A percentile compares a stretch with the other conserved stretches of the same genome.
Evolutionary conservation across 495 filamentous ascomycete genomes (phyloP).

Genomic region (Astrothelium macrocarpum): DNA sequence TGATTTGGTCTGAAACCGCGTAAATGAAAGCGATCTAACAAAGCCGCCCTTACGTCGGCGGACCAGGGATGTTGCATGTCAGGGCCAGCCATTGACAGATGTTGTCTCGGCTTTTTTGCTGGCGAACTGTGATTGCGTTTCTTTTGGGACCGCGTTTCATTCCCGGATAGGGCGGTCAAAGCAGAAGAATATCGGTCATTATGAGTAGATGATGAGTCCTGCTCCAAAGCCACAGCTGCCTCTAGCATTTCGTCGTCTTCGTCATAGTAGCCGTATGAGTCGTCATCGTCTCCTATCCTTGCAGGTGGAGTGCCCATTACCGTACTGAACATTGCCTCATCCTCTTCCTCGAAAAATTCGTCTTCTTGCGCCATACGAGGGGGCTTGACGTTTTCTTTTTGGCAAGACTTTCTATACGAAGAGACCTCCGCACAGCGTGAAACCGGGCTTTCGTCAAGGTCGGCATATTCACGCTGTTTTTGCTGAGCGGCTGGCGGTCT

Average conservation of each 20-base stretch:
- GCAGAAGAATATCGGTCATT: no score
- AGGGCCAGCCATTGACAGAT: conserved; percentile 12
- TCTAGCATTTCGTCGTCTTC: conserved; percentile 66
- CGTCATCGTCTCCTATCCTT: conserved; percentile 18
- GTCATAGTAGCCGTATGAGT: conserved; percentile 19
- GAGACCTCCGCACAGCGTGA: no score
- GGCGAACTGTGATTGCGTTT: conserved; percentile 23
- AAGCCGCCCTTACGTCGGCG: conserved; percentile 62
- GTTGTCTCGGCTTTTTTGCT: conserved; percentile 2
- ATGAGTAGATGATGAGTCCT: conserved; percentile 29
- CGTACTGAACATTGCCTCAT: conserved; percentile 16
- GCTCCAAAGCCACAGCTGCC: conserved; percentile 47
- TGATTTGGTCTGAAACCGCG: conserved; percentile 83
- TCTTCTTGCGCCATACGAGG: conserved; percentile 8
- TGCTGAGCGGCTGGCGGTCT: conserved; percentile 8
- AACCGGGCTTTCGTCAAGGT: background rate
- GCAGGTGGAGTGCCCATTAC: conserved; percentile 22
- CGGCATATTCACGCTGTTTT: background rate
- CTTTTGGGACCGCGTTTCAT: conserved; percentile 31
- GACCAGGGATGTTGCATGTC: conserved; percentile 63
- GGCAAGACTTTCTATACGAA: background rate
- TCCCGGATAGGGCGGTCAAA: conserved; percentile 49
- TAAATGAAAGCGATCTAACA: conserved; percentile 74
- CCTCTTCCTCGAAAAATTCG: background rate
- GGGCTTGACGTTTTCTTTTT: conserved; percentile 1